These are phyloP conservation scores for Chlamydomonas sphaeroides DNA, from an alignment of 139 green algal species.

Conservation along the genomic window DNA sequence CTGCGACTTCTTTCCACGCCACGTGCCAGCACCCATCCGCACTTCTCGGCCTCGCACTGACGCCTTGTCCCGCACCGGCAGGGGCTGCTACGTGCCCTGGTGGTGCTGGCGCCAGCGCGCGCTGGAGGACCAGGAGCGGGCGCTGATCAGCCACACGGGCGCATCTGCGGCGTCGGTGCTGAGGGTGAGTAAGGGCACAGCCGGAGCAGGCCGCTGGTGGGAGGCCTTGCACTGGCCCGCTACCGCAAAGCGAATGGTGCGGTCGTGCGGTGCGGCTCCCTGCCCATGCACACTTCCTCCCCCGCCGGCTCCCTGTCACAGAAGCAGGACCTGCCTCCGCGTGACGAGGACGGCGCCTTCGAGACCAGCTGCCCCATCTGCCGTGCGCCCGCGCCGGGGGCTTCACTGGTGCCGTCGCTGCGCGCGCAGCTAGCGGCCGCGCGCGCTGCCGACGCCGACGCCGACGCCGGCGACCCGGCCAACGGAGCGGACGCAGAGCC, in stretches of 20 bases:
- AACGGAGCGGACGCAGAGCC: too few species aligned
- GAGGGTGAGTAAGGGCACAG: not conserved
- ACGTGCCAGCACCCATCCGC: too few species aligned
- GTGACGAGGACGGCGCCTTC: slow-evolving; percentile 17
- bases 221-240: too few species aligned
- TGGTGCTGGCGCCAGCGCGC: slow-evolving; percentile 25
- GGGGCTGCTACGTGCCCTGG: slow-evolving; percentile 16
- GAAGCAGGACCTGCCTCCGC: slow-evolving; percentile 12
- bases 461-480: not conserved
- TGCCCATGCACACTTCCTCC: too few species aligned
- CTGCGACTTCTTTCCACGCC: too few species aligned
- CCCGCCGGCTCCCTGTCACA: too few species aligned
- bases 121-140: slow-evolving; percentile 4
- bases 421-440: not conserved
- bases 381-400: slow-evolving; percentile 8
- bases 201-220: too few species aligned
- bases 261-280: too few species aligned
- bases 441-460: not conserved
- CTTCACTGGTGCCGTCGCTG: not conserved
- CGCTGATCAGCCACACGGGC: slow-evolving; percentile 33
- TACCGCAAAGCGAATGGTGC: too few species aligned
- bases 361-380: slow-evolving; percentile 42
- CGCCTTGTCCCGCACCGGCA: not conserved
- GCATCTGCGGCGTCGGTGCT: slow-evolving; percentile 15
- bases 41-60: too few species aligned